Conservation (phyloP, 1,284 basidiomycete genomes). For the Pholiota adiposa region DNA sequence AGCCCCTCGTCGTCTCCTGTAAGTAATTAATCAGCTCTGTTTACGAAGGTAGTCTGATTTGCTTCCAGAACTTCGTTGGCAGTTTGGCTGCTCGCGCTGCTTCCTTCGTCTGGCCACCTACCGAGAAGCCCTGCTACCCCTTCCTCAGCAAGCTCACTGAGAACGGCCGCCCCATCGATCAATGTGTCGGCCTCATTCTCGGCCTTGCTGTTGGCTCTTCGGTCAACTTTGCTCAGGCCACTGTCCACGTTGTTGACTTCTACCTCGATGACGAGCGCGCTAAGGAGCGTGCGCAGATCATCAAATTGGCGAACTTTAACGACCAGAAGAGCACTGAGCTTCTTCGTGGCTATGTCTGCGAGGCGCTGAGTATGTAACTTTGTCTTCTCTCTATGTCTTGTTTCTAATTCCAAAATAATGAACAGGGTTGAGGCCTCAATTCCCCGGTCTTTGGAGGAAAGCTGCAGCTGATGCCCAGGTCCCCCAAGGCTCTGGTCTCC, state of each 20-base stretch:
- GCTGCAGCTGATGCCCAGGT: constrained; percentile 39
- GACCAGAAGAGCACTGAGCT: constrained; percentile 40
- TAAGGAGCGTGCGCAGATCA: constrained; percentile 43
- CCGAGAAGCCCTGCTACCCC: constrained; percentile 39
- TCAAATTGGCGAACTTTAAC: constrained; percentile 37
- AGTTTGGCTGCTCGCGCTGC: constrained; percentile 23
- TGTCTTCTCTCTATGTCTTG: neutral
- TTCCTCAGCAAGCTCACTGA: constrained; percentile 48
- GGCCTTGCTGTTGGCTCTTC: constrained; percentile 52
- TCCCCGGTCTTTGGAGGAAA: constrained; percentile 50
- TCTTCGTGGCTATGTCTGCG: constrained; percentile 55
- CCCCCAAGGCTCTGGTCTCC: constrained; percentile 41
- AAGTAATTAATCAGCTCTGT: no score
- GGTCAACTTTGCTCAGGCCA: constrained; percentile 49
- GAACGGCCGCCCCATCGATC: constrained; percentile 43
- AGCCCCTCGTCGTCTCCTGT: constrained; percentile 35
- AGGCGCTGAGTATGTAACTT: constrained; percentile 52
- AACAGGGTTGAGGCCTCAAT: constrained; percentile 45
- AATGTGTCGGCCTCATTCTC: constrained; percentile 49
- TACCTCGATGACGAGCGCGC: constrained; percentile 50
- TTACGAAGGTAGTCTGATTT: neutral
- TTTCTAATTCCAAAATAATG: neutral
- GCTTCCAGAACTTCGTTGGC: constrained; percentile 27
- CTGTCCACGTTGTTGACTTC: constrained; percentile 57
- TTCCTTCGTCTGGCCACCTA: constrained; percentile 34